Evolutionary conservation across 352 stramenopile species (phyloP), one percentile per base, ranked within the genome.

Genomic region (Pythium phragmiticola): DNA sequence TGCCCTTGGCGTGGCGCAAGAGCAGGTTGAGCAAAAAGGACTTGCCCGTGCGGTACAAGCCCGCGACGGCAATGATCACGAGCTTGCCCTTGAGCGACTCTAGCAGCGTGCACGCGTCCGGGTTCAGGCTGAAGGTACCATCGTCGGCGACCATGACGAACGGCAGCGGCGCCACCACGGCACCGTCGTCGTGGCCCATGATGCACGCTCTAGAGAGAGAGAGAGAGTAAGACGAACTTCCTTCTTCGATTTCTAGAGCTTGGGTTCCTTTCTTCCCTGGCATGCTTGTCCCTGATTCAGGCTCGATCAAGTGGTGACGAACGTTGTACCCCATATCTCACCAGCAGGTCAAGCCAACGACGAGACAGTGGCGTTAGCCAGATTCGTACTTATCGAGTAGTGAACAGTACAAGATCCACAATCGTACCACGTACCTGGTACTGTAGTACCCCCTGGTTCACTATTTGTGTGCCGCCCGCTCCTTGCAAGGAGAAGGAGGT

Each of bases 1-100:
- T 71, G 21, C 52, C 68, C 62, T 80, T 77, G 37, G 76, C 75
- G 55, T 87, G 80, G 50, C 75, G 77, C 49, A 90, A 80, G 37
- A 97, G 67, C 65, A 92, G 53, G 66, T 97, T 97, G 36, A 97
- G 80, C 65, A 97, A 66, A 64, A 94, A 96, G 19, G 82, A 94
- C 73, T 97, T 97, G 59, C 90, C 90, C 48, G 89, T 97, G 54
- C 90, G 87, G 67, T 97, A 97, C 19, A 95, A 60, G 16, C 88
- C 88, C 3, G 86, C 89, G 23, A 97, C 86, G 1, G 86, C 87
- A 13, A 97, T 76, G n/a, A 97, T 72, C 21, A 94, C 87, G 39
- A 97, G 73, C 23, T 86, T 86, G 59, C 81, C 84, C 49, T 86
- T 82, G 68, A 97, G 78, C 56, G 66, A 72, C 57, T 91, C 74